Evolutionary conservation across 768 basidiomycete genomes (phyloP), one percentile per base, ranked within the genome.

Genomic region (Cystofilobasidium macerans): DNA sequence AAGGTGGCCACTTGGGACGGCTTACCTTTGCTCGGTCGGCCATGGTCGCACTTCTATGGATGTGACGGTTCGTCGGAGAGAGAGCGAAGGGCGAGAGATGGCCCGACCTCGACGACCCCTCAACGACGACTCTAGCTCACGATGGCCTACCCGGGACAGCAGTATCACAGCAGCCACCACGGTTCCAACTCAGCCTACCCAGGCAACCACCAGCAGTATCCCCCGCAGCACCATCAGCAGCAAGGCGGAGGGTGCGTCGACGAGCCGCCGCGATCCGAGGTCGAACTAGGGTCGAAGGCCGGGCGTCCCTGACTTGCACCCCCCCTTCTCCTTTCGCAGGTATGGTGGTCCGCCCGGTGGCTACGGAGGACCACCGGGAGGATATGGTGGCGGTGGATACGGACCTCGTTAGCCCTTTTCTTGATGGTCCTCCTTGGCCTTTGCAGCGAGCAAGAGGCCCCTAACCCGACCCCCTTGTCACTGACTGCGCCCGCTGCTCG

Each of bases 1-100:
- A 59, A 45, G 54, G 53, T 18, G 7, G 51, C 63, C 24, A 24
- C n/a, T n/a, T n/a, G n/a, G n/a, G n/a, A n/a, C n/a, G n/a, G n/a
- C 35, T 11, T 7, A 22, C 59, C 56, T 43, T 36, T 32, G 36
- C 53, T 62, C 36, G 28, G 20, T 43, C 36, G 13, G 28, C 47
- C n/a, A 63, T 56, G 48, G 26, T 28, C 67, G 54, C n/a, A 26
- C n/a, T n/a, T n/a, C n/a, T n/a, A n/a, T n/a, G n/a, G n/a, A n/a
- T n/a, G n/a, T n/a, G n/a, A n/a, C n/a, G n/a, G n/a, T n/a, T n/a
- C n/a, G n/a, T n/a, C n/a, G n/a, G n/a, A n/a, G n/a, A n/a, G n/a
- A n/a, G n/a, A n/a, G n/a, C n/a, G n/a, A n/a, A n/a, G n/a, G n/a
- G n/a, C n/a, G n/a, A n/a, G n/a, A n/a, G n/a, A n/a, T n/a, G n/a